Percentiles rank a stretch among this genome's conserved stretches.
phyloP scores from a whole-genome alignment of 495 filamentous ascomycete genomes.

The Penicillium malachiteum region DNA sequence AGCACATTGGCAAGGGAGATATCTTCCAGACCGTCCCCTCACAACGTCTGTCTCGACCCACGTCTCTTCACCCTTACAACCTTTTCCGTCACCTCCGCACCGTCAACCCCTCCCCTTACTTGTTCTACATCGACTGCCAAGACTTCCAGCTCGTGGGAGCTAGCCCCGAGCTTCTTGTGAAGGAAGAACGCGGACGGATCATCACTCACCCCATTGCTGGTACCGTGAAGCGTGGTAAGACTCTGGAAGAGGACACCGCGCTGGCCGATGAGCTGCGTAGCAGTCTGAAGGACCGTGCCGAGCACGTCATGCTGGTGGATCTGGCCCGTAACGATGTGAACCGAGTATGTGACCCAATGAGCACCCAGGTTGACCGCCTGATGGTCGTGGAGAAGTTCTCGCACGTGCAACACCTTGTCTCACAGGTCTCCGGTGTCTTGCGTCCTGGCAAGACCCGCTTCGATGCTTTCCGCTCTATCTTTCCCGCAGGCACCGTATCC shows the following conservation, averaged over 20 bases:
- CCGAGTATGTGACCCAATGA: slow-evolving; percentile 86
- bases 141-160: slow-evolving; percentile 95
- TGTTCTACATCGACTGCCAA: slow-evolving; percentile 90
- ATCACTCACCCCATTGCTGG: slow-evolving; percentile 97
- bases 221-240: slow-evolving; percentile 84
- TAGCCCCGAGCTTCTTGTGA: slow-evolving; percentile 89
- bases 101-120: slow-evolving; percentile 93
- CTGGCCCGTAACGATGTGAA: slow-evolving; percentile 96
- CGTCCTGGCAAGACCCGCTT: slow-evolving; percentile 83
- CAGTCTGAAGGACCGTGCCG: slow-evolving; percentile 90
- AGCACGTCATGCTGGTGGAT: slow-evolving; percentile 99
- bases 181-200: slow-evolving; percentile 81
- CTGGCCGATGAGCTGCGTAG: slow-evolving; percentile 75
- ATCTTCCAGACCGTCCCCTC: slow-evolving; percentile 98
- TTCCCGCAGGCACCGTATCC: slow-evolving; percentile 90
- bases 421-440: slow-evolving; percentile 86
- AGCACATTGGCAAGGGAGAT: slow-evolving; percentile 85
- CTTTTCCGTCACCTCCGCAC: slow-evolving; percentile 95
- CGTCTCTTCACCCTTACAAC: slow-evolving; percentile 92
- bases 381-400: slow-evolving; percentile 97
- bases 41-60: slow-evolving; percentile 86
- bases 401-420: slow-evolving; percentile 95
- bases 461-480: slow-evolving; percentile 93
- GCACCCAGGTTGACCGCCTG: slow-evolving; percentile 83
- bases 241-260: slow-evolving; percentile 71